Evolutionary conservation across 2,329 filamentous ascomycete species (phyloP).

Genomic region (Thielaviopsis populi): DNA sequence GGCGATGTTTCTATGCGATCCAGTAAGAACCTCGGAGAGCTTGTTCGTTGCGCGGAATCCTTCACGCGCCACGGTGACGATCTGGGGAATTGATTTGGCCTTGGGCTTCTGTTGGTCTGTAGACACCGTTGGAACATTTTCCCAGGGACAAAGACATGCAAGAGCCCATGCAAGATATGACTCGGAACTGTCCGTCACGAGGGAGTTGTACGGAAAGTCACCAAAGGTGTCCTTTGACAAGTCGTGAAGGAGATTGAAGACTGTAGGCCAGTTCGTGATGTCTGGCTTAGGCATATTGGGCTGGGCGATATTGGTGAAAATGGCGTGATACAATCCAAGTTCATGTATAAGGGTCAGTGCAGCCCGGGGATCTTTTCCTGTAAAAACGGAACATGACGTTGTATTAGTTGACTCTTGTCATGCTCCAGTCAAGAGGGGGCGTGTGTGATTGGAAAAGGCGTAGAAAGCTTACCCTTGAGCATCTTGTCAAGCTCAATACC

Average conservation of each 20-base stretch:
- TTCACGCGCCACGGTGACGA: constrained; percentile 52
- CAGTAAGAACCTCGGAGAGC: constrained; percentile 50
- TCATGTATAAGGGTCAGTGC: constrained; percentile 51
- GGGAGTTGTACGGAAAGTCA: constrained; percentile 34
- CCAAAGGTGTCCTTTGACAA: constrained; percentile 32
- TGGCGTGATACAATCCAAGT: constrained; percentile 52
- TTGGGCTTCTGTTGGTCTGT: constrained; percentile 33
- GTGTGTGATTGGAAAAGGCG: not conserved
- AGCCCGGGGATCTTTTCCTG: constrained; percentile 43
- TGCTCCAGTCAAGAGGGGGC: not conserved
- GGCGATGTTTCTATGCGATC: constrained; percentile 44
- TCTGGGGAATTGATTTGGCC: constrained; percentile 32
- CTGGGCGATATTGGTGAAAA: constrained; percentile 56
- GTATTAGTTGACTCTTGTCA: not conserved
- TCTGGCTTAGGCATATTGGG: constrained; percentile 39
- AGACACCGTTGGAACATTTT: constrained; percentile 32
- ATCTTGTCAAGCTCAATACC: constrained; percentile 85
- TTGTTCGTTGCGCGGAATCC: constrained; percentile 71
- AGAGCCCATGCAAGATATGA: constrained; percentile 64
- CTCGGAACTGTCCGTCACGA: constrained; percentile 50
- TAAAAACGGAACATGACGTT: not conserved
- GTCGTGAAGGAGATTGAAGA: constrained; percentile 47
- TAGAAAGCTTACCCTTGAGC: constrained; percentile 44
- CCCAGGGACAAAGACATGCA: constrained; percentile 60
- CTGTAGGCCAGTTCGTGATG: constrained; percentile 42